Evolutionary conservation across 257 asterid genomes (phyloP), one percentile per base, ranked within the genome.

Genomic region (Solanum sejunctum): DNA sequence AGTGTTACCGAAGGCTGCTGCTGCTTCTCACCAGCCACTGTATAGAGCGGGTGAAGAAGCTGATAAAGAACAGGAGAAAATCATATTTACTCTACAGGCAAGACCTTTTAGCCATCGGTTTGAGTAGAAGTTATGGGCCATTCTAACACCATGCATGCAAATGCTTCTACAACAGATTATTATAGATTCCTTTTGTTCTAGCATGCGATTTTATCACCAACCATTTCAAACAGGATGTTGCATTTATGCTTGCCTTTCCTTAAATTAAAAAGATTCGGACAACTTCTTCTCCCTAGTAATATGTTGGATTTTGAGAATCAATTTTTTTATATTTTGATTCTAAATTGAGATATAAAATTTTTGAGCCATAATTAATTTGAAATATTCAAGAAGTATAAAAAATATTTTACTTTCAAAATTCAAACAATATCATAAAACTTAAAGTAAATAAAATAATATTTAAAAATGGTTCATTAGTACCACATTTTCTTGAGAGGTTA

Each of bases 51-150:
- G 57, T 8, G 23, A 54, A 45, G 54, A 45, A 55, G 66, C 26
- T 17, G 88, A 83, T 78, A 85, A 51, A 2, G 80, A 64, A 72
- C 10, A 84, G 60, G 83, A 81, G 85, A 56, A 85, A 85, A 69
- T 63, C 88, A 8, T 83, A 84, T 57, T 70, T 84, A 32, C 85
- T 85, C 6, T 78, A 79, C 47, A 79, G 89, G 75, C 43, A 67
- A 70, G 85, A 80, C 16, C 79, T 64, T 49, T 85, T 87, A 12
- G 82, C 88, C 32, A 55, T 43, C 45, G 39, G 12, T 6, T 45
- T 72, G 39, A 72, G 84, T 43, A 82, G 78, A 43, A 85, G 43
- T 7, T 85, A 71, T 51, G 84, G 64, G 6, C 87, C 85, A 10
- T 84, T 87, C n/a, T 86, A 73, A 45, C 39, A 66, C 47, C 45